These are phyloP conservation scores for Mycena leptocephala DNA, from an alignment of 768 basidiomycete species.

Conservation along the genomic window DNA sequence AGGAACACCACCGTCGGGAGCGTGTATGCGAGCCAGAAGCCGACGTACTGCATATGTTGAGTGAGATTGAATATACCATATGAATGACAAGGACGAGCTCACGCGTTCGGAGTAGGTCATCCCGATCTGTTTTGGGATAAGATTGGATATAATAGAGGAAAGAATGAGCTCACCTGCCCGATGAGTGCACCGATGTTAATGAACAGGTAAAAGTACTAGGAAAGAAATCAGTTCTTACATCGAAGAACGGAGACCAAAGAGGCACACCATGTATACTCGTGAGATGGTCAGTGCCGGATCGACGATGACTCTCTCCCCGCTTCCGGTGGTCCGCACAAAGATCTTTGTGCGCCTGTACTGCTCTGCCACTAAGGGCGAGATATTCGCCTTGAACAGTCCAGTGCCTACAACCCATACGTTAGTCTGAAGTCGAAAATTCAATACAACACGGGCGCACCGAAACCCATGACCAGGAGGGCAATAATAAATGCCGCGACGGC, in stretches of 20 bases:
- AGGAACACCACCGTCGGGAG: constrained; percentile 78
- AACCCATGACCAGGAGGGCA: constrained; percentile 74
- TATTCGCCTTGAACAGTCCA: constrained; percentile 73
- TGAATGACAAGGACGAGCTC: too few species aligned
- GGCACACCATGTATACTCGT: constrained; percentile 75
- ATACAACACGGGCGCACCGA: constrained; percentile 50
- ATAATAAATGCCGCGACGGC: constrained; percentile 69
- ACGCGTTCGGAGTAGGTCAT: constrained; percentile 71
- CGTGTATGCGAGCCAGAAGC: constrained; percentile 77
- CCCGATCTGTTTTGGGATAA: too few species aligned
- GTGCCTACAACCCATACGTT: not conserved
- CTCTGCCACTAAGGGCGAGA: constrained; percentile 85
- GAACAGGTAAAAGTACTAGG: constrained; percentile 60
- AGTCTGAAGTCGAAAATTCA: too few species aligned
- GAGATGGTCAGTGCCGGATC: constrained; percentile 79
- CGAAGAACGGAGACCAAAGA: not conserved
- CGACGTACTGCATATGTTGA: constrained; percentile 73
- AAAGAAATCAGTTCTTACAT: too few species aligned
- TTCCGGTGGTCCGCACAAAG: constrained; percentile 64
- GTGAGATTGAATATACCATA: too few species aligned
- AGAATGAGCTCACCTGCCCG: too few species aligned
- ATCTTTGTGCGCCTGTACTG: constrained; percentile 72
- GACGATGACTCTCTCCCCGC: constrained; percentile 81
- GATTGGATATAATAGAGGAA: too few species aligned
- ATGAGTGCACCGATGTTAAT: constrained; percentile 76